Conservation (phyloP, 345 rosid genomes). For the Aquilaria malaccensis region DNA sequence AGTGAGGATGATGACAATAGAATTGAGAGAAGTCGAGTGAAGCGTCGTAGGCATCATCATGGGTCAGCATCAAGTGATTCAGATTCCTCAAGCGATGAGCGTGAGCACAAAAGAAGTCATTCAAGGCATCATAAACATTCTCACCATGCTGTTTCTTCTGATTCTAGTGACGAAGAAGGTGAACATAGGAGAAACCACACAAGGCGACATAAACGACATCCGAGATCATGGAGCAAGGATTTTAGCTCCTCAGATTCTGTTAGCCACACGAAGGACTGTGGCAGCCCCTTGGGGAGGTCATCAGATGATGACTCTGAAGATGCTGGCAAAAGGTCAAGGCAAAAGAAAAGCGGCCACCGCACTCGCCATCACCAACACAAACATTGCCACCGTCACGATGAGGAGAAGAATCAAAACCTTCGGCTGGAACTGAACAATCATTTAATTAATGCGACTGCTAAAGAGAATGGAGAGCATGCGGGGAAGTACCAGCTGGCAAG, state of each 20-base stretch:
- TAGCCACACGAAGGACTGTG: slow-evolving; percentile 4
- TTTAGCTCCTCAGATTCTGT: slow-evolving; percentile 24
- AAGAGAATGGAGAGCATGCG: slow-evolving; percentile 8
- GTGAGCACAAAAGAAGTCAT: slow-evolving; percentile 17
- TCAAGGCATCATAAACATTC: background rate
- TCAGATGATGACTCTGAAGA: slow-evolving; percentile 29
- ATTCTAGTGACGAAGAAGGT: slow-evolving; percentile 24
- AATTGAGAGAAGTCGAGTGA: slow-evolving; percentile 22
- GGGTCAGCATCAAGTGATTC: slow-evolving; percentile 22
- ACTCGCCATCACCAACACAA: slow-evolving; percentile 19
- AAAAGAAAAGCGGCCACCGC: slow-evolving; percentile 13
- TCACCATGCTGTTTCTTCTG: too few relatives aligned
- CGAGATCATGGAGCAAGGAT: slow-evolving; percentile 13
- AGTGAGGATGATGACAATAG: slow-evolving; percentile 28
- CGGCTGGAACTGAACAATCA: slow-evolving; percentile 2
- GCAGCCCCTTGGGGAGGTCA: slow-evolving; percentile 26
- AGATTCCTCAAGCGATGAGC: slow-evolving; percentile 28
- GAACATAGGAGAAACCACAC: slow-evolving; percentile 14
- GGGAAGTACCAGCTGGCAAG: background rate
- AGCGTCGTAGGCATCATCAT: slow-evolving; percentile 28
- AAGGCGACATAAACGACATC: slow-evolving; percentile 27
- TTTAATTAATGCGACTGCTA: background rate
- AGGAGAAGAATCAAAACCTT: slow-evolving; percentile 12
- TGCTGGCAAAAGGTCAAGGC: slow-evolving; percentile 16
- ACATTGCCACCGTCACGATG: slow-evolving; percentile 7